Conservation (phyloP, 140 eudicot genomes). For the Stevia rebaudiana region DNA sequence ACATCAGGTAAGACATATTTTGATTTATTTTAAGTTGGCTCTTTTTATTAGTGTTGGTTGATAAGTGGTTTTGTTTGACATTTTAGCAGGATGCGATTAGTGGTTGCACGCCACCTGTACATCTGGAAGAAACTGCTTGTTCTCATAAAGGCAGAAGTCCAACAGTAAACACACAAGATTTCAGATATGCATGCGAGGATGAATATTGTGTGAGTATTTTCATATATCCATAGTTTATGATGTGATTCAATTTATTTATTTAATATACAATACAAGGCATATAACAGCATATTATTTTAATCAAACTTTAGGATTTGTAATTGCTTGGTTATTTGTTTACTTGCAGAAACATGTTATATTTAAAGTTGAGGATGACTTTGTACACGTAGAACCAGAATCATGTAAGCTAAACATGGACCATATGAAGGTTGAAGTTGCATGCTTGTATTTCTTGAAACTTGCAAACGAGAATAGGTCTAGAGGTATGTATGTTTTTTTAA, state of each 20-base stretch:
- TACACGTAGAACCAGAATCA: conserved; percentile 41
- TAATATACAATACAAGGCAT: not conserved
- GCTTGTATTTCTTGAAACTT: conserved; percentile 64
- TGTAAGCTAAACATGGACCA: conserved; percentile 42
- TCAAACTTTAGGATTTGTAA: not conserved
- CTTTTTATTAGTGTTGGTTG: not conserved
- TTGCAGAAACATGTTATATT: conserved; percentile 60
- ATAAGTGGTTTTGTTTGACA: conserved; percentile 10
- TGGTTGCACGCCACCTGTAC: conserved; percentile 45
- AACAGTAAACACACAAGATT: conserved; percentile 22
- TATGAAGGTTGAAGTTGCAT: conserved; percentile 71
- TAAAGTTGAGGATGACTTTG: conserved; percentile 61
- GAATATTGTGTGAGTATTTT: conserved; percentile 54
- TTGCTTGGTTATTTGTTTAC: conserved; percentile 13
- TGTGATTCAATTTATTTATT: not conserved
- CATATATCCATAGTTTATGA: not conserved
- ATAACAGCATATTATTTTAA: not conserved
- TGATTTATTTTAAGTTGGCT: not conserved
- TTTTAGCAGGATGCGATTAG: conserved; percentile 46
- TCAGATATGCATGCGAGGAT: conserved; percentile 41
- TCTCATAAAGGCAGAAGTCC: conserved; percentile 47
- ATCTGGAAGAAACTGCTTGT: conserved; percentile 54
- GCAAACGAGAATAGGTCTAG: conserved; percentile 59
- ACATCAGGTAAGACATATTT: conserved; percentile 41
- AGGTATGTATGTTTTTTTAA: conserved; percentile 42